These are phyloP conservation scores for Rhododendron griersonianum DNA, from an alignment of 148 eudicot genomes.

Conservation along the genomic window DNA sequence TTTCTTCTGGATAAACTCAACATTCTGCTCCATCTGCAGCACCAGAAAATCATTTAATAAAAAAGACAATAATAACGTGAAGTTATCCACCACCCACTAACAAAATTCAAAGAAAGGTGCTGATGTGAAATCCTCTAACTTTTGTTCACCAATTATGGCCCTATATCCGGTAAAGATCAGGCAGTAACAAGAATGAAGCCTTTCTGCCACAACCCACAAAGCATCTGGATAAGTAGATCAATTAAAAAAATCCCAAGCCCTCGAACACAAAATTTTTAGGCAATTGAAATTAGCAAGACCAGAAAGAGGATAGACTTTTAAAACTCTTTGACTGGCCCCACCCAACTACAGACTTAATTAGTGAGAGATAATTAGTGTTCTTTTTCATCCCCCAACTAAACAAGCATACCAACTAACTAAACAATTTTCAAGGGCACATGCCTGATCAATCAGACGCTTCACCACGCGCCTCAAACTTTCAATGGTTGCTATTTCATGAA, in stretches of 20 bases:
- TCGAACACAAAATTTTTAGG: not conserved
- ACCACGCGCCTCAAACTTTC: constrained; percentile 60
- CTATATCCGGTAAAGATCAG: not conserved
- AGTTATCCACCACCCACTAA: not conserved
- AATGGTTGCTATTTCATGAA: constrained; percentile 42
- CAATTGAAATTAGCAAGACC: not conserved
- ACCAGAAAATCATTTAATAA: not conserved
- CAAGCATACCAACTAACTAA: not conserved
- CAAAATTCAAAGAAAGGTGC: not conserved
- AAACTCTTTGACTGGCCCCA: not conserved
- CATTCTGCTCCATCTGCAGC: constrained; percentile 77
- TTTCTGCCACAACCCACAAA: not conserved
- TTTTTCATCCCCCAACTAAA: not conserved
- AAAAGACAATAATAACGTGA: not conserved
- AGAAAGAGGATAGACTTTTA: not conserved
- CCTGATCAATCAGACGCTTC: constrained; percentile 92
- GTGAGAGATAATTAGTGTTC: not conserved
- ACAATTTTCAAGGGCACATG: constrained; percentile 16
- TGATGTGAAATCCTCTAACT: not conserved
- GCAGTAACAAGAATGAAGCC: not conserved
- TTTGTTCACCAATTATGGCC: not conserved
- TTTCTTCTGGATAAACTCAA: constrained; percentile 78
- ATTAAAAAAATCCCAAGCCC: not conserved
- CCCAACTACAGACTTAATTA: not conserved
- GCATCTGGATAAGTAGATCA: not conserved